Percentiles rank a stretch among this genome's conserved stretches.
These are phyloP conservation scores for Ceratocystis smalleyi DNA, from an alignment of 2,329 filamentous ascomycete genomes.

Conservation along the genomic window DNA sequence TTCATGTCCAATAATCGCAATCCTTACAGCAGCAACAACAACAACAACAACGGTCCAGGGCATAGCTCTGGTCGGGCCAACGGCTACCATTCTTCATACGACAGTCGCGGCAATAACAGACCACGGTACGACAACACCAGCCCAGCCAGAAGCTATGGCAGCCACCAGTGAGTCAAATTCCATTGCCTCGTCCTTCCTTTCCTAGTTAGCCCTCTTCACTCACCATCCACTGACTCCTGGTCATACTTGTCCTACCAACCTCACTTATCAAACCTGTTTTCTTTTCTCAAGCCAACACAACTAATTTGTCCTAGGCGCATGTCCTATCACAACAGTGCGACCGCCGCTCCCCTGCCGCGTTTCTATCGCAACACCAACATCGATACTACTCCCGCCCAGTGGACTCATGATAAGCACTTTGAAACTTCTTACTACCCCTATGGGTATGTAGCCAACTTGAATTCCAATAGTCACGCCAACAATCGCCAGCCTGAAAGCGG, in stretches of 20 bases:
- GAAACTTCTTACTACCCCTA: conserved; percentile 29
- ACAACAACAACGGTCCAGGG: conserved; percentile 26
- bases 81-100: conserved; percentile 51
- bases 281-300: not conserved
- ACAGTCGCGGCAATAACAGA: not conserved
- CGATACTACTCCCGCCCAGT: conserved; percentile 36
- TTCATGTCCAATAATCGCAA: conserved; percentile 93
- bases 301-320: not conserved
- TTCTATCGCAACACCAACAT: not conserved
- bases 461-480: not conserved
- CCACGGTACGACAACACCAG: not conserved
- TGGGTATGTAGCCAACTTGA: conserved; percentile 21
- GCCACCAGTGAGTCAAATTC: not conserved
- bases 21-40: conserved; percentile 24
- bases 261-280: not conserved
- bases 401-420: conserved; percentile 89
- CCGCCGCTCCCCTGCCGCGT: not conserved
- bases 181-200: not conserved
- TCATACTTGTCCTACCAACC: not conserved
- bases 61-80: conserved; percentile 43
- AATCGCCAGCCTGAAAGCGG: conserved; percentile 19
- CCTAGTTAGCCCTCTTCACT: not conserved
- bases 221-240: not conserved
- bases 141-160: not conserved
- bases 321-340: not conserved